Conservation (phyloP, 257 asterid genomes). For the Nicotiana noctiflora region DNA sequence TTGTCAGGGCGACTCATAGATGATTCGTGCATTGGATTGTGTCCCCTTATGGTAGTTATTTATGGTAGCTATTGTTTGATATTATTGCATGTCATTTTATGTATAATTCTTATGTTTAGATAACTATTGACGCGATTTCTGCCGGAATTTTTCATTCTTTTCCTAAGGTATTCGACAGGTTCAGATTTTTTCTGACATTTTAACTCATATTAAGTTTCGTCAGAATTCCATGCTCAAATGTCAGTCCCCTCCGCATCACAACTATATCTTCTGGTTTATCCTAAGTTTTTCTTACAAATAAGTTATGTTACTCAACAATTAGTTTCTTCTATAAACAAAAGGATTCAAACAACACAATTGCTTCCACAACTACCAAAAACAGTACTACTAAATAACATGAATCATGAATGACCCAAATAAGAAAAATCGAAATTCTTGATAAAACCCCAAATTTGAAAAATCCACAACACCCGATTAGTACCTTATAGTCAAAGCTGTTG, state of each 20-base stretch:
- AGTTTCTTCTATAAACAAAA: background rate
- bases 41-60: too few relatives aligned
- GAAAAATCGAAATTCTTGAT: background rate
- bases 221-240: background rate
- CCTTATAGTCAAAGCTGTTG: background rate
- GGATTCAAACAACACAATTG: background rate
- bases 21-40: too few relatives aligned
- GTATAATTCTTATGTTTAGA: too few relatives aligned
- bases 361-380: background rate
- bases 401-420: background rate
- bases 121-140: too few relatives aligned
- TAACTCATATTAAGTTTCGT: background rate
- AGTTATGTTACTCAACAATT: background rate
- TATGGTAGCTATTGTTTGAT: too few relatives aligned
- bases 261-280: background rate
- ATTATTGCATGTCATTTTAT: too few relatives aligned
- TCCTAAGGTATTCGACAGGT: background rate
- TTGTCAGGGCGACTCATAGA: too few relatives aligned
- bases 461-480: background rate
- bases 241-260: background rate
- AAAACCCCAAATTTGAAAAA: background rate
- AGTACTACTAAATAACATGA: background rate
- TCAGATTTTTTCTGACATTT: background rate
- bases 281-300: background rate
- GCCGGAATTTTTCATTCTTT: too few relatives aligned